These are phyloP conservation scores for Penicillium concentricum DNA, from an alignment of 2,329 filamentous ascomycete genomes.

Conservation along the genomic window DNA sequence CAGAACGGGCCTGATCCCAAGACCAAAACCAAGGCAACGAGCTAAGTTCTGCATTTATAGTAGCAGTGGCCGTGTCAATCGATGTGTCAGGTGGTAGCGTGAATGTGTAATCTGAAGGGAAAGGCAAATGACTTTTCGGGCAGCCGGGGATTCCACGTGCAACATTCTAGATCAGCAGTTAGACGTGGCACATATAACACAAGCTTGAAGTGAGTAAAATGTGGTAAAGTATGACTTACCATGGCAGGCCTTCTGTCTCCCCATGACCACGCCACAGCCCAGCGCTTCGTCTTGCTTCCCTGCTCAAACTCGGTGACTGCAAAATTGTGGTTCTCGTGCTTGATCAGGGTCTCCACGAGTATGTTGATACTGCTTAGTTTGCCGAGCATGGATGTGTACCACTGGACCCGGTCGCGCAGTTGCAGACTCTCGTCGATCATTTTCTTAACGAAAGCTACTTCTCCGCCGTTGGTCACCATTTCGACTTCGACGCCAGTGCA, in stretches of 20 bases:
- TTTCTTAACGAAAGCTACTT: slow-evolving; percentile 69
- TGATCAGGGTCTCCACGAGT: slow-evolving; percentile 59
- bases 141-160: slow-evolving; percentile 45
- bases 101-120: slow-evolving; percentile 53
- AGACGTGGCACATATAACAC: not conserved
- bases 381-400: slow-evolving; percentile 92
- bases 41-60: slow-evolving; percentile 51
- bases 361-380: slow-evolving; percentile 69
- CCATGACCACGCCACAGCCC: slow-evolving; percentile 90
- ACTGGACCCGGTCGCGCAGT: slow-evolving; percentile 64
- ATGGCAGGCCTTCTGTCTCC: slow-evolving; percentile 61
- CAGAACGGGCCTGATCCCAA: slow-evolving; percentile 56
- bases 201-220: not conserved
- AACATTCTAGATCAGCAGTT: slow-evolving; percentile 21
- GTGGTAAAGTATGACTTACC: slow-evolving; percentile 30
- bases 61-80: slow-evolving; percentile 35
- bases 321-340: slow-evolving; percentile 67
- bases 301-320: slow-evolving; percentile 79
- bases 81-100: slow-evolving; percentile 24
- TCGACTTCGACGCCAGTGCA: slow-evolving; percentile 76
- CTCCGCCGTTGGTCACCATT: slow-evolving; percentile 81
- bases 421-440: slow-evolving; percentile 69
- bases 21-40: slow-evolving; percentile 63
- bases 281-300: slow-evolving; percentile 74
- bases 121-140: slow-evolving; percentile 53